Evolutionary conservation across 805 yeast species (phyloP), one percentile per base, ranked within the genome.

Genomic region (Phaffomyces opuntiae): DNA sequence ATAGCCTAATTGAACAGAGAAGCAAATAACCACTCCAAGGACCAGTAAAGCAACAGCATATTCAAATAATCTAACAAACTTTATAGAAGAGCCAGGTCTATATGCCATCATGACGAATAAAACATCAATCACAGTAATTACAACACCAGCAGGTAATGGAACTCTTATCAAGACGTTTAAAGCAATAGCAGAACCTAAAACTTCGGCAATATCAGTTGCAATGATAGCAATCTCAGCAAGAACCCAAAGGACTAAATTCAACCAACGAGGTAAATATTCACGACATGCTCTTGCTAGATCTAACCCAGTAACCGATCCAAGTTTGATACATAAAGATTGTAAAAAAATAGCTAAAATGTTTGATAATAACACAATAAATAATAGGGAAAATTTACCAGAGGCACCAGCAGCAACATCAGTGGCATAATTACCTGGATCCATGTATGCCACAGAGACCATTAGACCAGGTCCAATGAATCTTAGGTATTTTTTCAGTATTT

Each of bases 351-450:
- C 96, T 67, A 87, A 81, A 43, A 85, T 60, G 57, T 88, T 89
- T n/a, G 95, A 83, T 47, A 88, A 57, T 43, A 88, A 69, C 4
- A 88, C 75, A 29, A 83, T 74, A 62, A 87, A 85, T 42, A 89
- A 70, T 43, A 88, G 74, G 47, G 83, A 76, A 63, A 81, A 89
- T 59, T 80, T 77, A 56, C 81, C 85, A 45, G 78, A 73, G 3
- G 96, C 90, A 43, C 96, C 97, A 1, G 95, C 87, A 14, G 86
- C 76, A 1, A 89, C 95, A 14, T 93, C 88, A 0, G 96, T 86
- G 39, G 95, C 79, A 65, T 87, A 89, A 64, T 89, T 89, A 38
- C 97, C 97, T 2, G 96, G 96, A 61, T 89, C 97, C 73, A 89
- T 85, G 59, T 89, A 90, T 2, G 96, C 93, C 44, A 90, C 96